Conservation (phyloP, 108 stramenopile genomes). For the Bacterosira constricta region DNA sequence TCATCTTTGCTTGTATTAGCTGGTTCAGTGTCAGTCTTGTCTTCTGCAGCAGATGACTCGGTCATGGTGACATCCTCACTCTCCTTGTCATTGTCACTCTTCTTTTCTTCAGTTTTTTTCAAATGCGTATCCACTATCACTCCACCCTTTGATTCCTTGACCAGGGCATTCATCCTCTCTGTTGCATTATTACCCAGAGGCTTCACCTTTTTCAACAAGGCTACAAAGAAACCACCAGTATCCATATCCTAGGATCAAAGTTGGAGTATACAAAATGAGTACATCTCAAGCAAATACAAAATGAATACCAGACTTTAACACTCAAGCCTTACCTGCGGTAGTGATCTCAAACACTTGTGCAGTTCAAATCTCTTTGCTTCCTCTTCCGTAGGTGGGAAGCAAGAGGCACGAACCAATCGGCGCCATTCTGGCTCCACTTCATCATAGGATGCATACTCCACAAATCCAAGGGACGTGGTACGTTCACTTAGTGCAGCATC, state of each 20-base stretch:
- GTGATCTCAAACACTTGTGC: slow-evolving; percentile 90
- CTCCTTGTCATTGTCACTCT: slow-evolving; percentile 10
- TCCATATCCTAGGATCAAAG: slow-evolving; percentile 79
- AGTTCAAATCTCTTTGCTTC: slow-evolving; percentile 79
- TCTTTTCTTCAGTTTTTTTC: slow-evolving; percentile 10
- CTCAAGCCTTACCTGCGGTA: slow-evolving; percentile 74
- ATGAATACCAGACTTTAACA: not conserved
- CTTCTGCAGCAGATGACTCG: slow-evolving; percentile 5
- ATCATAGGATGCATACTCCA: slow-evolving; percentile 62
- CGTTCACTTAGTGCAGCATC: slow-evolving; percentile 57
- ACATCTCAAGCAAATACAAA: not conserved
- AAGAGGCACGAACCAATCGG: slow-evolving; percentile 57
- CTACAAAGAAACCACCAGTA: slow-evolving; percentile 98
- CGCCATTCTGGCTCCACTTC: slow-evolving; percentile 72
- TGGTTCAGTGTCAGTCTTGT: slow-evolving; percentile 14
- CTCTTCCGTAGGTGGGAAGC: slow-evolving; percentile 86
- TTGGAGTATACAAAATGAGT: not conserved
- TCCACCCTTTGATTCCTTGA: slow-evolving; percentile 24
- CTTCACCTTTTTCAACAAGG: slow-evolving; percentile 86
- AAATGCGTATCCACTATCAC: slow-evolving; percentile 21
- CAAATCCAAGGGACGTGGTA: slow-evolving; percentile 59
- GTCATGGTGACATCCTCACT: not conserved
- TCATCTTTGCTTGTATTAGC: slow-evolving; percentile 20
- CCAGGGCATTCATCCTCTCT: slow-evolving; percentile 44
- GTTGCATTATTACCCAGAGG: slow-evolving; percentile 57